Conservation (phyloP, 179 eudicot species). For the Gypsophila paniculata region DNA sequence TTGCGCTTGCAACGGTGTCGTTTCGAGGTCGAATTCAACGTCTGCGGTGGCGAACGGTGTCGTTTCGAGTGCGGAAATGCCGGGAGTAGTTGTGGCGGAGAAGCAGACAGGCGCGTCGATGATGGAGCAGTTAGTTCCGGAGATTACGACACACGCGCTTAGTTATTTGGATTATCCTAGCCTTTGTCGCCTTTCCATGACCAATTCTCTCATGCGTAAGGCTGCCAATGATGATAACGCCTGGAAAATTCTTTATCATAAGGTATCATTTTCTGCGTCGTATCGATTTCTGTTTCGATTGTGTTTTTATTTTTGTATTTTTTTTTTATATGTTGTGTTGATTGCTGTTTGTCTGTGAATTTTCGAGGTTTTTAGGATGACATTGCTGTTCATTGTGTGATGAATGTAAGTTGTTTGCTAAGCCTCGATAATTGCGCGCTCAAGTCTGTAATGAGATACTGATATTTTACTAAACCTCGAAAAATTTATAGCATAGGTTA, state of each 20-base stretch:
- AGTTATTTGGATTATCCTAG: constrained; percentile 89
- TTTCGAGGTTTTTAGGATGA: not conserved
- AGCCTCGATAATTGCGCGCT: not conserved
- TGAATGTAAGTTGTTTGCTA: not conserved
- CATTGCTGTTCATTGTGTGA: not conserved
- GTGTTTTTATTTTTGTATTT: not conserved
- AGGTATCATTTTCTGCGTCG: constrained; percentile 36
- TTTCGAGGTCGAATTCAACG: constrained; percentile 1
- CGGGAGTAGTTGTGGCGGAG: constrained; percentile 36
- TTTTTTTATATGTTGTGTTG: not conserved
- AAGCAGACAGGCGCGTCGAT: constrained; percentile 70
- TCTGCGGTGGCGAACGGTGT: constrained; percentile 24
- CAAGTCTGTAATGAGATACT: not conserved
- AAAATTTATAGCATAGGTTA: not conserved
- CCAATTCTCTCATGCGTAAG: constrained; percentile 76
- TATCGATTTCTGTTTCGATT: not conserved
- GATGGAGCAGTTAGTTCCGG: constrained; percentile 98
- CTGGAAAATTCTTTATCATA: constrained; percentile 91
- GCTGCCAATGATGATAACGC: constrained; percentile 97
- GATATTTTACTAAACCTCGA: not conserved
- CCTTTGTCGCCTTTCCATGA: constrained; percentile 85
- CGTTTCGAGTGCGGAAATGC: constrained; percentile 35
- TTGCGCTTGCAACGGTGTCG: constrained; percentile 8
- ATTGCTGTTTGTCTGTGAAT: not conserved
- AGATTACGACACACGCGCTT: constrained; percentile 81